Evolutionary conservation across 2,329 filamentous ascomycete species (phyloP).

Genomic region (Harringtonia aguacate): DNA sequence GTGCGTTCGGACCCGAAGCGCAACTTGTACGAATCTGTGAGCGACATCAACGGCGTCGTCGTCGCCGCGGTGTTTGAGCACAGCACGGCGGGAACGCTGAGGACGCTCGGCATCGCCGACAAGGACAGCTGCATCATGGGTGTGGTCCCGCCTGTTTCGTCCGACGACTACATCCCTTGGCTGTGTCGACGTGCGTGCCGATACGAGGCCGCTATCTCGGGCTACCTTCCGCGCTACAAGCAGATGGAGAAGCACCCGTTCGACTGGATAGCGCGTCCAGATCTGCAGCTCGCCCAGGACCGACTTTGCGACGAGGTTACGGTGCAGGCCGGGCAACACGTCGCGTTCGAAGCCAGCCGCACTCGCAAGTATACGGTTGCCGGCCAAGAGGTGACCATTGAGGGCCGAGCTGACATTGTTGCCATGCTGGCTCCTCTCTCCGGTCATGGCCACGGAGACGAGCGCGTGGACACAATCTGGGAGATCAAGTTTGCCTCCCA

Average conservation of each 20-base stretch:
- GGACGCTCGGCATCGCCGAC: not conserved
- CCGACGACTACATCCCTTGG: not conserved
- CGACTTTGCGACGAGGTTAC: not conserved
- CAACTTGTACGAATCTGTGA: not conserved
- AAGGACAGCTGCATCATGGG: not conserved
- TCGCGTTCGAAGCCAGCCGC: not conserved
- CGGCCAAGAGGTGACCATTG: not conserved
- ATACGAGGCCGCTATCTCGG: not conserved
- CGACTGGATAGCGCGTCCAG: not conserved
- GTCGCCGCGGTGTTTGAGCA: not conserved
- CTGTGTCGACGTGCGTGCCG: not conserved
- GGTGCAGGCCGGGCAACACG: not conserved
- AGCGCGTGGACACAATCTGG: not conserved
- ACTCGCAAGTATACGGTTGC: not conserved
- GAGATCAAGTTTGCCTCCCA: not conserved
- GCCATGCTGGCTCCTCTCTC: not conserved
- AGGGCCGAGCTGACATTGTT: not conserved
- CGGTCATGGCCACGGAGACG: not conserved
- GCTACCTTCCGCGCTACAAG: not conserved
- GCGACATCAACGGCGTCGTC: constrained; percentile 1
- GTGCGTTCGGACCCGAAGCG: not conserved
- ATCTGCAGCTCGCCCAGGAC: not conserved
- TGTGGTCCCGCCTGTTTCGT: not conserved
- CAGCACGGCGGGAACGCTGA: not conserved
- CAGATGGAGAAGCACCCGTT: not conserved